Conservation (phyloP, 768 basidiomycete genomes). For the Lentinula raphanica region DNA sequence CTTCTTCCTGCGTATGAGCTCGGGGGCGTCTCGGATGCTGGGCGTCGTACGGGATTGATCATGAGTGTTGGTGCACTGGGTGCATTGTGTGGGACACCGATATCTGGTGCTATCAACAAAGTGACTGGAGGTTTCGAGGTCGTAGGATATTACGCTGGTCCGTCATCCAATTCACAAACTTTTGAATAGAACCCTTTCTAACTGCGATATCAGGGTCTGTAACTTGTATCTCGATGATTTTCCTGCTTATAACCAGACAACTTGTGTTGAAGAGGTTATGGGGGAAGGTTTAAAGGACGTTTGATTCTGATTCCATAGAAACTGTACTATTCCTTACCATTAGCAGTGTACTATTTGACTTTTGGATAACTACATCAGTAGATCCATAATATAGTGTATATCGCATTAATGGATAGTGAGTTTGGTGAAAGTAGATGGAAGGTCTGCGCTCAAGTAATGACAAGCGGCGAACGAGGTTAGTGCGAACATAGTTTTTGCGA, state of each 20-base stretch:
- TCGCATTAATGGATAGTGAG: no score
- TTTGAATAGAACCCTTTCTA: background rate
- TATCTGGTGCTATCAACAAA: constrained; percentile 53
- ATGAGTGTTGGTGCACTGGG: constrained; percentile 49
- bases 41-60: constrained; percentile 51
- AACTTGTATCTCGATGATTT: constrained; percentile 34
- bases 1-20: constrained; percentile 42
- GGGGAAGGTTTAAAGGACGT: constrained; percentile 42
- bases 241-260: constrained; percentile 35
- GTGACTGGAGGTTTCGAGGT: constrained; percentile 38
- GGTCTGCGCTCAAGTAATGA: no score
- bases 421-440: no score
- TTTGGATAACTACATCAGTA: no score
- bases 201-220: constrained; percentile 23
- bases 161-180: background rate
- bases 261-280: constrained; percentile 32
- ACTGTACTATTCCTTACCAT: no score
- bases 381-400: no score
- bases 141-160: constrained; percentile 49
- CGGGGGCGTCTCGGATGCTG: constrained; percentile 49
- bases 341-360: no score
- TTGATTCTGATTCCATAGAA: no score
- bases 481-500: no score
- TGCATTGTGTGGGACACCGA: constrained; percentile 54
- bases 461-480: no score